These are phyloP conservation scores for Hebeloma cylindrosporum DNA, from an alignment of 768 basidiomycete genomes.

Conservation along the genomic window DNA sequence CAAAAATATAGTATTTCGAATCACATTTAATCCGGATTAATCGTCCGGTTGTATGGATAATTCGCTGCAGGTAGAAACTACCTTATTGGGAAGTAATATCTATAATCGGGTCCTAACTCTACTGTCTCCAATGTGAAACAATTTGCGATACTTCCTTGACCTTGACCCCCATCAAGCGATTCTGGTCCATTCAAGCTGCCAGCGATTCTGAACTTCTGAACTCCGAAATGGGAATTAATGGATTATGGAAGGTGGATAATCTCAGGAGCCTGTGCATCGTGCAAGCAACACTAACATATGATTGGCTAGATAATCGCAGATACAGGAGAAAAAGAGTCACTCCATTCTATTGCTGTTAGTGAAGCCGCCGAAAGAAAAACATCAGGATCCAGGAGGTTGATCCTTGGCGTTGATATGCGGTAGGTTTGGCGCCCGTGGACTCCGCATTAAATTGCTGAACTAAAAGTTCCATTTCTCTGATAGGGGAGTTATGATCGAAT, in stretches of 20 bases:
- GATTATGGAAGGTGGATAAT: constrained; percentile 6
- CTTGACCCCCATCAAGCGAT: not conserved
- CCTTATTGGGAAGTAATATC: too few species aligned
- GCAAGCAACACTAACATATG: not conserved
- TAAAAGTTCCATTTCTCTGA: too few species aligned
- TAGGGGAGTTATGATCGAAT: constrained; percentile 7
- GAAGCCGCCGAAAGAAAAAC: not conserved
- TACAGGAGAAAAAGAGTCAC: not conserved
- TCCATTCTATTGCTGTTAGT: not conserved
- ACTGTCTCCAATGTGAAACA: too few species aligned
- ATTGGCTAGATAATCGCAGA: not conserved
- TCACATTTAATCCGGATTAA: too few species aligned
- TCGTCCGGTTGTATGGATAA: too few species aligned
- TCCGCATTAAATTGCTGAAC: not conserved
- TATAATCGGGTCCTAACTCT: too few species aligned
- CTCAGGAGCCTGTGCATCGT: not conserved
- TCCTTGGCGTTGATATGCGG: constrained; percentile 11
- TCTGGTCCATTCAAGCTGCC: constrained; percentile 22
- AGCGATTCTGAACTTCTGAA: not conserved
- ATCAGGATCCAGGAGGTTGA: not conserved
- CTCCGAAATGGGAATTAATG: constrained; percentile 5
- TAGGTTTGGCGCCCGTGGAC: not conserved
- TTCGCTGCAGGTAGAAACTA: too few species aligned
- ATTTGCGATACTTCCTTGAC: too few species aligned
- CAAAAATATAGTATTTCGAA: too few species aligned